Base-by-base conservation (phyloP, 169 alveolate species). In the Plasmodium malariae region DNA sequence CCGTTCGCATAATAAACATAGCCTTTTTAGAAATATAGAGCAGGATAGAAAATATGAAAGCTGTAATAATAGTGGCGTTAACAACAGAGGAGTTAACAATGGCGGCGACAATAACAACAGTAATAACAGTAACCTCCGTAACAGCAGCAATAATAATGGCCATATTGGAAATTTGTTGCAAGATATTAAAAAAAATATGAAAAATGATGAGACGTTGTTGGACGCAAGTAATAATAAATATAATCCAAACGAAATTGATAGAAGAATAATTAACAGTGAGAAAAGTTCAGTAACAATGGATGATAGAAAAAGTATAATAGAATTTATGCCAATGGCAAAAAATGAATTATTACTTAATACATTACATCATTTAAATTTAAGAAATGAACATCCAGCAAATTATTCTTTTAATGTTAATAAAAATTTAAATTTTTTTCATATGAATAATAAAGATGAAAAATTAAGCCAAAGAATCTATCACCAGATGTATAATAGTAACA, bases 321-420 rank as follows among this genome's bases (percentile, higher is more conserved):
- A 83, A 34, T 67, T 67, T 83, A 83, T 83, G 91, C 91, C 91
- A 3, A 21, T 83, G 85, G 91, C 91, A 6, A 68, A 60, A 51
- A 83, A 83, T 36, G 68, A 83, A 67, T 49, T 67, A 37, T 67
- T 83, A 67, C 67, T 83, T 43, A 83, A 83, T 51, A 83, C 91
- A 21, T 21, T 83, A 34, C 91, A 83, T 83, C 80, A 83, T 32
- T 12, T 48, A 40, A 65, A 83, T 3, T 34, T 83, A 59, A 34
- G 83, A 70, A 83, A 83, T 51, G 62, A 37, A 3, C 67, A 83
- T 12, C 30, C 51, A n/a, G 48, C 26, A 40, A 45, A 45, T 34
- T 55, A 21, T 70, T 37, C 43, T 28, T 32, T 24, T n/a, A 17
- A 24, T 32, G 67, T 67, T 72, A 59, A 60, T 19, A 83, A 32